A percentile compares a stretch with the other conserved stretches of the same genome.
Conservation (phyloP, 2,329 filamentous ascomycete genomes). For the Trichoderma sp. region DNA sequence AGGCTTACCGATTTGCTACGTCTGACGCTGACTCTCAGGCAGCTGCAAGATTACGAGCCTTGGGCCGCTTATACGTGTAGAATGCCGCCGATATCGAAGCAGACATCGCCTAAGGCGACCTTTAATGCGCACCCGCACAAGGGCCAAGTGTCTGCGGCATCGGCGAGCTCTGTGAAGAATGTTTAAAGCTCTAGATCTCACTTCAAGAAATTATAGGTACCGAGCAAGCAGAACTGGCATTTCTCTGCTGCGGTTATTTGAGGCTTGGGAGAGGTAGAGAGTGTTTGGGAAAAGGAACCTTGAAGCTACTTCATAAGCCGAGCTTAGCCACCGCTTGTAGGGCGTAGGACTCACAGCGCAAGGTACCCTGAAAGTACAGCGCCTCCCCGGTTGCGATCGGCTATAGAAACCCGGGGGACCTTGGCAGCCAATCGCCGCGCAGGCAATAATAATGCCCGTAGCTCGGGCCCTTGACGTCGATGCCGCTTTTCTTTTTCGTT, state of each 20-base stretch:
- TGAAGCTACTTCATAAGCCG: slow-evolving; percentile 25
- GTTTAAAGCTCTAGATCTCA: neutral
- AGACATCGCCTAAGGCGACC: slow-evolving; percentile 72
- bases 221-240: neutral
- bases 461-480: slow-evolving; percentile 25
- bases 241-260: slow-evolving; percentile 10
- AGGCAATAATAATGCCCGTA: slow-evolving; percentile 32
- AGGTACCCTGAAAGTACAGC: slow-evolving; percentile 13
- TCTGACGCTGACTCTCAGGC: neutral
- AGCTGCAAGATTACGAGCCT: slow-evolving; percentile 60
- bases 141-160: neutral
- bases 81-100: slow-evolving; percentile 76
- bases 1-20: neutral
- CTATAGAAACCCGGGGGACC: slow-evolving; percentile 25
- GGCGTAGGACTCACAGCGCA: no score
- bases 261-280: slow-evolving; percentile 18
- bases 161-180: neutral
- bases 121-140: slow-evolving; percentile 54
- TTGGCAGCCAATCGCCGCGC: slow-evolving; percentile 32
- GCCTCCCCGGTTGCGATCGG: slow-evolving; percentile 31
- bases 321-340: slow-evolving; percentile 6
- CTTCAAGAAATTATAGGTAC: neutral
- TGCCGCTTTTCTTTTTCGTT: slow-evolving; percentile 23
- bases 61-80: slow-evolving; percentile 56
- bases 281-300: neutral